A percentile compares a stretch with the other conserved stretches of the same genome.
Conservation (phyloP, 768 basidiomycete species). For the Auricularia sp. region DNA sequence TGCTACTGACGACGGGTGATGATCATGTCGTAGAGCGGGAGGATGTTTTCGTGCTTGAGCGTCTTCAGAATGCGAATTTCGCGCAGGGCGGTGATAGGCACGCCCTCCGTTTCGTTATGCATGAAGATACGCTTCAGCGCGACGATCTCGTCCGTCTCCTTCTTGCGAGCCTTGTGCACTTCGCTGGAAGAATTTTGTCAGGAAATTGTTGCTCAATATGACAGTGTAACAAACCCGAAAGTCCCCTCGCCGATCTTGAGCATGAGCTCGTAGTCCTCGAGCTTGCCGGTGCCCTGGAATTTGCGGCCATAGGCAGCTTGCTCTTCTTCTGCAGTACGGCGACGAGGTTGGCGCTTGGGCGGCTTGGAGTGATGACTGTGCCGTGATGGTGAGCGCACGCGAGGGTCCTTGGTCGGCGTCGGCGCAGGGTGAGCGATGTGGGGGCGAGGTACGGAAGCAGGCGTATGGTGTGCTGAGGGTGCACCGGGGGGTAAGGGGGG, state of each 20-base stretch:
- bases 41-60: slow-evolving; percentile 74
- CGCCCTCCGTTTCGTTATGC: slow-evolving; percentile 94
- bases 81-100: slow-evolving; percentile 91
- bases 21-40: slow-evolving; percentile 88
- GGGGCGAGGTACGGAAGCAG: slow-evolving; percentile 6
- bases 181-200: slow-evolving; percentile 39
- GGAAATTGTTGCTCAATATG: slow-evolving; percentile 8
- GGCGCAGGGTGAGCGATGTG: slow-evolving; percentile 34
- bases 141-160: slow-evolving; percentile 36
- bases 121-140: slow-evolving; percentile 92
- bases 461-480: background rate
- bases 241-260: slow-evolving; percentile 94
- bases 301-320: slow-evolving; percentile 52
- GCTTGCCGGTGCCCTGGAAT: slow-evolving; percentile 60
- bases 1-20: slow-evolving; percentile 57
- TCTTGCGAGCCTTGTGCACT: slow-evolving; percentile 79
- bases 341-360: slow-evolving; percentile 1
- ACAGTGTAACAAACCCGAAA: slow-evolving; percentile 63
- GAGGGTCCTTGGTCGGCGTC: slow-evolving; percentile 40
- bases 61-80: slow-evolving; percentile 96
- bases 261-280: slow-evolving; percentile 68
- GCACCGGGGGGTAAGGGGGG: background rate
- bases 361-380: background rate
- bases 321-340: slow-evolving; percentile 55
- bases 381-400: background rate